Base-by-base conservation (phyloP, 2,329 filamentous ascomycete genomes). In the Alternaria metachromatica region DNA sequence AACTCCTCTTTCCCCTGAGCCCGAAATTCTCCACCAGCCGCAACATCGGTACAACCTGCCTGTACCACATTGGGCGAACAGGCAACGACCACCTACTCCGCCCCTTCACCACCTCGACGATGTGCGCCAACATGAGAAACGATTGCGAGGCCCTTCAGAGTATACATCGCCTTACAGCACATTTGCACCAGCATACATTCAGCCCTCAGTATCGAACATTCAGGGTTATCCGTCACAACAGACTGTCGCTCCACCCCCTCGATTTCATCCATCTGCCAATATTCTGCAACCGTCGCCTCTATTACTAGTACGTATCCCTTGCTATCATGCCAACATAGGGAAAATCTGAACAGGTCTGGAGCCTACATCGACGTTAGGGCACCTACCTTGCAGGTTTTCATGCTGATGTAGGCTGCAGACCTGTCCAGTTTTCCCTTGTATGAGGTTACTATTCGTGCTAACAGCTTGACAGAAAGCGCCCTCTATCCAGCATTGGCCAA, bases 401-500 rank as follows among this genome's bases (percentile, higher is more conserved):
- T 25, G 23, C 23, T 25, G 23, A 25, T 25, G 23, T 25, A 25
- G 23, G 23, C 23, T 25, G 23, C 23, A 25, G 23, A 6, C 23
- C 23, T 25, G 23, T 25, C 23, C 23, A 25, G 23, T 25, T 25
- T 25, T 25, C 6, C 23, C 23, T 6, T 25, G 21, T 21, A 21
- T 25, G 23, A 25, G 5, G 5, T 25, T 25, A 25, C 23, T 25
- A 25, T 25, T 25, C 23, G 23, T 25, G 23, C 23, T 25, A 25
- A 25, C 23, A 25, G 23, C 23, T 25, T 25, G 23, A 25, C 23
- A 26, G 3, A 26, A 8, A 26, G 11, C 50, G 37, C 68, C 68
- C 5, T 45, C 64, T 1, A 48, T 65, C 6, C 65, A 72, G 15
- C 49, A 70, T 53, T 70, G 69, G 69, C 67, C 65, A 2, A 69